phyloP scores from a whole-genome alignment of 129 eudicot species.

The Gnaphalium uliginosum region DNA sequence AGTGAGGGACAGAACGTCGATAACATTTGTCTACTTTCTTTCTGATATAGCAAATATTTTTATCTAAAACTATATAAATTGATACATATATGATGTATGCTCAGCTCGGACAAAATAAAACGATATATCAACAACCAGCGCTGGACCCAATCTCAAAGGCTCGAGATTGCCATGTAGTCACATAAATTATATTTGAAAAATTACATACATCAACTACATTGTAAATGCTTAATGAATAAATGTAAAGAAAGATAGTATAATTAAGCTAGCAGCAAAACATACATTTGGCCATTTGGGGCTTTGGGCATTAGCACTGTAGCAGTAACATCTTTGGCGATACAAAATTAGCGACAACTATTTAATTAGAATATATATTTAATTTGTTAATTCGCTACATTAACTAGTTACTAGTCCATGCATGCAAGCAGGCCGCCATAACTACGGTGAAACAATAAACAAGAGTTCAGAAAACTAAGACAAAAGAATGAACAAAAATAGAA shows the following conservation, averaged over 20 bases:
- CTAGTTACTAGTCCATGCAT: slow-evolving; percentile 14
- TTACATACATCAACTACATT: not conserved
- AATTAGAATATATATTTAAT: not conserved
- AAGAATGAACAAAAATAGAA: not conserved
- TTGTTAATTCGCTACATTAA: not conserved
- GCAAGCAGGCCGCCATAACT: not conserved
- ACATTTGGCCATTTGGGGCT: too few species aligned
- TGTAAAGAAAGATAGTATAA: not conserved
- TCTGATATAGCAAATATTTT: not conserved
- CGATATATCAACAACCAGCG: not conserved
- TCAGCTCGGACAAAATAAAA: not conserved
- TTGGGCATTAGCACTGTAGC: not conserved
- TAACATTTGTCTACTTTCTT: not conserved
- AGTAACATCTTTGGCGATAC: not conserved
- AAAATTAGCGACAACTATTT: not conserved
- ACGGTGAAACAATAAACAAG: slow-evolving; percentile 3
- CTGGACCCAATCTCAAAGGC: not conserved
- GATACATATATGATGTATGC: not conserved
- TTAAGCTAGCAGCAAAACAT: not conserved
- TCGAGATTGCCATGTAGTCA: not conserved
- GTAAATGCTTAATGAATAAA: not conserved
- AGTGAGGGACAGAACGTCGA: too few species aligned
- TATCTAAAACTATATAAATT: not conserved
- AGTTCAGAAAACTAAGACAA: not conserved
- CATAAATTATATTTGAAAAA: not conserved